Percentiles rank a stretch among this genome's conserved stretches.
Evolutionary conservation across 2,329 filamentous ascomycete species (phyloP).

Genomic region (Calonectria henricotiae): DNA sequence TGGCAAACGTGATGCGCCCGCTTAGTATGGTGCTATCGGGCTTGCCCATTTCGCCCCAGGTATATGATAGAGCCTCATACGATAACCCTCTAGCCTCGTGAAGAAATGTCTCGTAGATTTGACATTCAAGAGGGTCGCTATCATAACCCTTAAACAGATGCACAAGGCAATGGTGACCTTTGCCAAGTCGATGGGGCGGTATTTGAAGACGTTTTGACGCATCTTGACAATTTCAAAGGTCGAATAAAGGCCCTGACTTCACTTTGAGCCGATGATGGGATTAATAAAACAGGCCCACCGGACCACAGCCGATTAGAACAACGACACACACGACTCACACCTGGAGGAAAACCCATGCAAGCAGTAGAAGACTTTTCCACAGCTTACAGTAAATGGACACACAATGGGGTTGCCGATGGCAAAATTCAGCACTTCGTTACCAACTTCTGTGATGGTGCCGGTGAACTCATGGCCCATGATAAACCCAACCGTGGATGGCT

Average conservation of each 20-base stretch:
- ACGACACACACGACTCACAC: conserved; percentile 37
- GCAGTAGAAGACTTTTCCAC: conserved; percentile 45
- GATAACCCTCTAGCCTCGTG: neutral
- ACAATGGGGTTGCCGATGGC: conserved; percentile 34
- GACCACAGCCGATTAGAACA: conserved; percentile 41
- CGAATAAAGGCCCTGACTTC: no score
- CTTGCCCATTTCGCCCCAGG: neutral
- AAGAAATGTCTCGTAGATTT: neutral
- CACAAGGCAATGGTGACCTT: neutral
- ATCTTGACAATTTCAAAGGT: no score
- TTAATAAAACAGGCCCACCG: conserved; percentile 36
- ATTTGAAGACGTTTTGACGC: neutral
- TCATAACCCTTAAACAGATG: neutral
- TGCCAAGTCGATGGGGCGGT: neutral
- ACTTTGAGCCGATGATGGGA: no score
- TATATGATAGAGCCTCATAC: neutral
- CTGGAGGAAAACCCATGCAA: conserved; percentile 33
- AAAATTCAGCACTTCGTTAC: conserved; percentile 63
- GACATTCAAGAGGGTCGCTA: neutral
- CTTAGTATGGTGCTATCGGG: neutral
- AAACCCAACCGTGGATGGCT: conserved; percentile 75
- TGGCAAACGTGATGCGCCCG: neutral
- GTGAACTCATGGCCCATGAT: conserved; percentile 88
- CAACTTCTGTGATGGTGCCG: conserved; percentile 79
- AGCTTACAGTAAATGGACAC: conserved; percentile 43